A percentile compares a stretch with the other conserved stretches of the same genome.
These are phyloP conservation scores for Pyrenochaeta sp. DNA, from an alignment of 2,329 filamentous ascomycete genomes.

Conservation along the genomic window DNA sequence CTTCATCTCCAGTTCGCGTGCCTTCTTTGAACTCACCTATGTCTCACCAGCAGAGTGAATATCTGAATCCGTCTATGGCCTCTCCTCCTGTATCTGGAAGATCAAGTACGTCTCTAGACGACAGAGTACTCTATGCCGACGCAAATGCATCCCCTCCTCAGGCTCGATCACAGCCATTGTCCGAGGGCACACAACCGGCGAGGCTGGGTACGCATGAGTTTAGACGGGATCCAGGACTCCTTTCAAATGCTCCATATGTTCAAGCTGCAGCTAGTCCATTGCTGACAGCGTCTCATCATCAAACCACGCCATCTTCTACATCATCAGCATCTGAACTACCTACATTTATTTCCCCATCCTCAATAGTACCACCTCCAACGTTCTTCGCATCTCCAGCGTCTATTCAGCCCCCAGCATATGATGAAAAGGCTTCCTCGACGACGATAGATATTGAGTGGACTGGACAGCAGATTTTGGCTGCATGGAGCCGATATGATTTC, in stretches of 20 bases:
- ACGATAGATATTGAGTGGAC: constrained; percentile 27
- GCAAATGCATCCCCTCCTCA: constrained; percentile 5
- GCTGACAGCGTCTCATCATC: background rate
- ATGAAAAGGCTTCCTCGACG: constrained; percentile 8
- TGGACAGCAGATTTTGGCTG: constrained; percentile 25
- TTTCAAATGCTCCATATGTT: background rate
- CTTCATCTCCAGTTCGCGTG: background rate
- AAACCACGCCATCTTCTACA: background rate
- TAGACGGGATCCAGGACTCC: background rate
- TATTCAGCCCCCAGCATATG: constrained; percentile 11
- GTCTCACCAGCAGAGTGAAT: background rate
- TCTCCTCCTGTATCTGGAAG: background rate
- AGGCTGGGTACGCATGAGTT: background rate
- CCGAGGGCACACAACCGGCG: background rate
- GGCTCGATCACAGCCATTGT: background rate
- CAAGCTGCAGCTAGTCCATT: background rate
- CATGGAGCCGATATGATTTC: constrained; percentile 34
- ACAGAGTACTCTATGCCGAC: background rate
- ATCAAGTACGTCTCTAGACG: background rate
- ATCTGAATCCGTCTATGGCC: constrained; percentile 3
- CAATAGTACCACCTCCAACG: background rate
- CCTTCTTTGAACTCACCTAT: background rate
- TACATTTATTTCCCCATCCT: too few relatives aligned
- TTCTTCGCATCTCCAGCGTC: background rate
- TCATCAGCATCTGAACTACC: background rate